Percentiles rank a stretch among this genome's conserved stretches.
phyloP scores from a whole-genome alignment of 2,329 filamentous ascomycete genomes.

The Exserohilum rostratum region DNA sequence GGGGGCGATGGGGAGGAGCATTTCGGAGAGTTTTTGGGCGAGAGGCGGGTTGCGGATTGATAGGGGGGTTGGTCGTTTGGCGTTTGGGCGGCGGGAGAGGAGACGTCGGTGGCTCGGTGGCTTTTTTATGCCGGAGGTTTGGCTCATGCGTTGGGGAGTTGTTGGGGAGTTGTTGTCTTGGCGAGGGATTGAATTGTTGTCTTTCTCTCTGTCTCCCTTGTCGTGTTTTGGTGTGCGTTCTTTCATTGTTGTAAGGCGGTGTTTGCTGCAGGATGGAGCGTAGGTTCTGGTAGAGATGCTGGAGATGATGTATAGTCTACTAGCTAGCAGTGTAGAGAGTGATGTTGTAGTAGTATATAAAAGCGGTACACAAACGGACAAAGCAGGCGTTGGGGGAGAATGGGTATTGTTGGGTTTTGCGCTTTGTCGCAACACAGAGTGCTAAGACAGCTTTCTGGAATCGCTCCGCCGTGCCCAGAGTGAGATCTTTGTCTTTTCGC shows the following conservation, averaged over 20 bases:
- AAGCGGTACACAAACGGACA: conserved; percentile 33
- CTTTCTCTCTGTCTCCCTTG: background rate
- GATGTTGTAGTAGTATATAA: conserved; percentile 30
- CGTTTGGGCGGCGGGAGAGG: conserved; percentile 16
- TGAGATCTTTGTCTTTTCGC: conserved; percentile 29
- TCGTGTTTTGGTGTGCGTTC: background rate
- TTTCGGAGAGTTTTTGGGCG: conserved; percentile 66
- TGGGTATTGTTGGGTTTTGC: conserved; percentile 35
- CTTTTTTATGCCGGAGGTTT: conserved; percentile 20
- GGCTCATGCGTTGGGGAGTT: conserved; percentile 17
- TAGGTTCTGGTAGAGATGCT: no score
- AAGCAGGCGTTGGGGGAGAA: conserved; percentile 23
- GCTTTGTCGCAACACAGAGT: conserved; percentile 30
- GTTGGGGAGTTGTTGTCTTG: conserved; percentile 2
- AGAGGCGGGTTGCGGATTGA: conserved; percentile 55
- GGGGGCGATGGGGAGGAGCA: conserved; percentile 69
- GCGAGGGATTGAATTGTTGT: background rate
- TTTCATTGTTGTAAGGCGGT: background rate
- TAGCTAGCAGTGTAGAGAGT: conserved; percentile 14
- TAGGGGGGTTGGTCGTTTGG: conserved; percentile 9
- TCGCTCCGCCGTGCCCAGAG: conserved; percentile 20
- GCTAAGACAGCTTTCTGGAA: conserved; percentile 24
- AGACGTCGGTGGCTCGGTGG: conserved; percentile 10
- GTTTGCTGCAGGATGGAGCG: conserved; percentile 25
- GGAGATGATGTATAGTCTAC: no score